Percentiles rank a stretch among this genome's conserved stretches.
Evolutionary conservation across 768 basidiomycete species (phyloP).

Genomic region (Lactarius hengduanensis): DNA sequence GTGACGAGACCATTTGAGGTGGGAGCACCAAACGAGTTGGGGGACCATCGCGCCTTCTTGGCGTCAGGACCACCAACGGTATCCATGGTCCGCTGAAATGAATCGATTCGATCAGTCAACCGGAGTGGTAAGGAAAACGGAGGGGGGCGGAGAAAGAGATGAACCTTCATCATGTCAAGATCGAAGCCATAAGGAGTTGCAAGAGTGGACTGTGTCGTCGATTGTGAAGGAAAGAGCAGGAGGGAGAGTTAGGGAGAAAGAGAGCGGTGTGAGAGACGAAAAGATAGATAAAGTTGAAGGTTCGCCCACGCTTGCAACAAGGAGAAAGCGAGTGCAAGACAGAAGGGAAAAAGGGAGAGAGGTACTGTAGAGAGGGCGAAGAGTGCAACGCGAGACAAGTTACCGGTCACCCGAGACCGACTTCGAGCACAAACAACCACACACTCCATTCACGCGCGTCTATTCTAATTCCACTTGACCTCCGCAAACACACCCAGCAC

Average conservation of each 20-base stretch:
- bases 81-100: conserved; percentile 78
- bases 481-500: conserved; percentile 60
- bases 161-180: conserved; percentile 91
- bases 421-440: neutral
- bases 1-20: conserved; percentile 39
- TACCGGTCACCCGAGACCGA: neutral
- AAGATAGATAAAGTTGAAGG: conserved; percentile 37
- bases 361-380: neutral
- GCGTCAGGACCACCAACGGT: conserved; percentile 76
- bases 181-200: conserved; percentile 70
- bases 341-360: conserved; percentile 2
- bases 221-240: conserved; percentile 39
- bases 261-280: conserved; percentile 33
- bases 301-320: conserved; percentile 22
- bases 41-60: conserved; percentile 91
- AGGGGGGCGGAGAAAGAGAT: conserved; percentile 28
- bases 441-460: neutral
- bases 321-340: conserved; percentile 22
- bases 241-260: conserved; percentile 6
- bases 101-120: neutral
- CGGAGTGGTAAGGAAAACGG: conserved; percentile 12
- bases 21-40: conserved; percentile 48
- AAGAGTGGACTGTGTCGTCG: conserved; percentile 77
- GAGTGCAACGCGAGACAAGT: neutral
- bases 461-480: conserved; percentile 33